These are phyloP conservation scores for Aspergillus phoenicis DNA, from an alignment of 2,329 filamentous ascomycete species.

Conservation along the genomic window DNA sequence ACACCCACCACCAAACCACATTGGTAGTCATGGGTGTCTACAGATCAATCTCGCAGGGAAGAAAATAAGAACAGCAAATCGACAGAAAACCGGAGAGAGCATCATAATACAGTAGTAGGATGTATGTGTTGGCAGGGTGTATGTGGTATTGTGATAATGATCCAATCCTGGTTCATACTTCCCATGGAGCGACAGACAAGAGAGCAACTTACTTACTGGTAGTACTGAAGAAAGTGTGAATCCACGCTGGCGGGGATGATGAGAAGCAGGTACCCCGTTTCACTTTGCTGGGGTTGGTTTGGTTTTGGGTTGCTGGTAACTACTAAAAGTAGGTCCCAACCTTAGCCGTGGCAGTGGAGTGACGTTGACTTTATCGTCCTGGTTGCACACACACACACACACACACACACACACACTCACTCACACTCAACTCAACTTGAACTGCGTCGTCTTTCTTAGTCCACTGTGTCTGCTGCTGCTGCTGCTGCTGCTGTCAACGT, in stretches of 20 bases:
- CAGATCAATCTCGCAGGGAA: background rate
- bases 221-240: slow-evolving; percentile 13
- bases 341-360: slow-evolving; percentile 18
- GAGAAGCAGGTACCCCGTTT: slow-evolving; percentile 30
- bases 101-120: too few species aligned
- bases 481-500: background rate
- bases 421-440: background rate
- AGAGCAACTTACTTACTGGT: slow-evolving; percentile 11
- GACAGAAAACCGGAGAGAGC: too few species aligned
- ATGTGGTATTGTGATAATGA: too few species aligned
- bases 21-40: background rate
- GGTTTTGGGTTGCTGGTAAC: slow-evolving; percentile 18
- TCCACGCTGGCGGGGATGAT: slow-evolving; percentile 17
- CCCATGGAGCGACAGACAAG: background rate
- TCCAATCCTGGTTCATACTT: too few species aligned
- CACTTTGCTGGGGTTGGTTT: slow-evolving; percentile 16
- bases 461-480: background rate
- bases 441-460: background rate
- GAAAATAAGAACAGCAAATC: too few species aligned
- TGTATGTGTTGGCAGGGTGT: too few species aligned
- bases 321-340: slow-evolving; percentile 13
- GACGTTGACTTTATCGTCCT: slow-evolving; percentile 18
- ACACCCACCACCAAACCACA: background rate
- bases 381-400: background rate
- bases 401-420: too few species aligned